Evolutionary conservation across 2,329 filamentous ascomycete species (phyloP).

Genomic region (Trichoderma lentiforme): DNA sequence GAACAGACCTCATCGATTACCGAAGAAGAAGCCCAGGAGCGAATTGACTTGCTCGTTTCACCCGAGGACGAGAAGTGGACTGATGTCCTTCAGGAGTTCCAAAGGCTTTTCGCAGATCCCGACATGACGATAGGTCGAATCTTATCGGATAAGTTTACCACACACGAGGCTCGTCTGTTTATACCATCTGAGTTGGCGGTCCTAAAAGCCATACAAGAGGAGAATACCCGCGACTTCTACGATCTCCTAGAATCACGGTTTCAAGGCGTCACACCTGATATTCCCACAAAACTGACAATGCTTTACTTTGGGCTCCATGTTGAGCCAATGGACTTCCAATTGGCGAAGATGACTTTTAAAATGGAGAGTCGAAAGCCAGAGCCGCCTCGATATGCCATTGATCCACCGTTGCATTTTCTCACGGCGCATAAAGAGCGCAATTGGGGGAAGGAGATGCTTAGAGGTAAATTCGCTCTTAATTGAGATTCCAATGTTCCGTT

Average conservation of each 20-base stretch:
- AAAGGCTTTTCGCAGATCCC: conserved; percentile 24
- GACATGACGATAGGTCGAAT: conserved; percentile 29
- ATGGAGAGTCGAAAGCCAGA: conserved; percentile 21
- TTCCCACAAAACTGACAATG: conserved; percentile 44
- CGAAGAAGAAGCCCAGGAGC: conserved; percentile 4
- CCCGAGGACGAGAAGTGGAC: conserved; percentile 25
- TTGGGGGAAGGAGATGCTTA: conserved; percentile 28
- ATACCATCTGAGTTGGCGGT: conserved; percentile 27
- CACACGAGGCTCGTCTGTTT: conserved; percentile 34
- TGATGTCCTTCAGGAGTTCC: conserved; percentile 32
- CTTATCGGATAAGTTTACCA: conserved; percentile 34
- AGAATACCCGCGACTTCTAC: conserved; percentile 31
- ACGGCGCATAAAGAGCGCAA: conserved; percentile 31
- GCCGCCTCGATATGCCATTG: conserved; percentile 21
- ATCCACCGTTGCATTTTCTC: conserved; percentile 33
- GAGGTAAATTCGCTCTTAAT: conserved; percentile 20
- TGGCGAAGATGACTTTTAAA: conserved; percentile 27
- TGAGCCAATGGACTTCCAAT: conserved; percentile 32
- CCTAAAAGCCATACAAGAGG: conserved; percentile 32
- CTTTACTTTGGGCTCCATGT: conserved; percentile 47
- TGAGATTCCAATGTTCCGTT: too few species aligned
- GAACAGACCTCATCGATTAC: not conserved
- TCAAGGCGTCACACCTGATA: conserved; percentile 25
- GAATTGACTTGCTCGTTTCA: conserved; percentile 25
- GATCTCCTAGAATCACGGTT: conserved; percentile 33